phyloP scores from a whole-genome alignment of 2,329 filamentous ascomycete genomes.

The Macrophomina pseudophaseolina region DNA sequence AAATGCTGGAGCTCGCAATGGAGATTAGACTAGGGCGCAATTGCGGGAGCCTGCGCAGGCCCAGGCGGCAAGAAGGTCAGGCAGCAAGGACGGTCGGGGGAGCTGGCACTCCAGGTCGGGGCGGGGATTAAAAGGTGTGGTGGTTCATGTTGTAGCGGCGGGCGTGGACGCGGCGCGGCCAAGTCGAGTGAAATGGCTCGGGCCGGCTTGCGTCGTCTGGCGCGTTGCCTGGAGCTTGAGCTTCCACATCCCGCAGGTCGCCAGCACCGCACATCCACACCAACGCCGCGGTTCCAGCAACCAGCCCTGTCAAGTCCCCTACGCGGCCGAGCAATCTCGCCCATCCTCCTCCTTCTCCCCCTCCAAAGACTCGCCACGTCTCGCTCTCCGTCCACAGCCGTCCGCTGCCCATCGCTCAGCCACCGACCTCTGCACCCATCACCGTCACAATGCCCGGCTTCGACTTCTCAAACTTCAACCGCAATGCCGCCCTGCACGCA shows the following conservation, averaged over 20 bases:
- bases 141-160: slow-evolving; percentile 7
- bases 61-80: slow-evolving; percentile 3
- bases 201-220: slow-evolving; percentile 20
- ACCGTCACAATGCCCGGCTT: slow-evolving; percentile 79
- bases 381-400: neutral
- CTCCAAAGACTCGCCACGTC: neutral
- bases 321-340: neutral
- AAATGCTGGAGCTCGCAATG: slow-evolving; percentile 1
- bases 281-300: neutral
- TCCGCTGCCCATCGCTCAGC: neutral
- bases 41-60: slow-evolving; percentile 15
- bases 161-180: slow-evolving; percentile 17
- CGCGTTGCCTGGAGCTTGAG: slow-evolving; percentile 26
- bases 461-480: slow-evolving; percentile 99
- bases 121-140: slow-evolving; percentile 7
- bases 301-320: neutral
- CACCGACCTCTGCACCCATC: slow-evolving; percentile 1
- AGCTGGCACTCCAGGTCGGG: slow-evolving; percentile 8
- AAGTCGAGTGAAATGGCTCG: slow-evolving; percentile 20
- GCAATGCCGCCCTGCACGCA: slow-evolving; percentile 94
- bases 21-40: neutral
- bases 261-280: neutral
- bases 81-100: neutral
- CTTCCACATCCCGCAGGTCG: neutral
- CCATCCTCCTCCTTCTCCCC: neutral